A percentile compares a stretch with the other conserved stretches of the same genome.
These are phyloP conservation scores for Nectriaceae sp. DNA, from an alignment of 2,329 filamentous ascomycete genomes.

Conservation along the genomic window DNA sequence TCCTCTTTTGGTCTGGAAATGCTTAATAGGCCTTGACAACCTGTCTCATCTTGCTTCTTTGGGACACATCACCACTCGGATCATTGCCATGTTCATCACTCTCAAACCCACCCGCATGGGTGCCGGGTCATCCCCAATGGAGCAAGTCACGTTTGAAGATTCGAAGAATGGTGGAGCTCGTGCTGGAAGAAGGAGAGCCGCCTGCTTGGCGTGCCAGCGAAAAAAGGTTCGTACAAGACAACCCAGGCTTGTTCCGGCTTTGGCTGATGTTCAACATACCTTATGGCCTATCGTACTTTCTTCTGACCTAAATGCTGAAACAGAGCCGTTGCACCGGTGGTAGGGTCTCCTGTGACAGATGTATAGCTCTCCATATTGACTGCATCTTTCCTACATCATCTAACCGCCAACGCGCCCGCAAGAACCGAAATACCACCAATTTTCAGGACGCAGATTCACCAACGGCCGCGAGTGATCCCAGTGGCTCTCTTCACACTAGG, in stretches of 20 bases:
- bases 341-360: constrained; percentile 10
- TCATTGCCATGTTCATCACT: constrained; percentile 11
- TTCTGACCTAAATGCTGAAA: not conserved
- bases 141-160: constrained; percentile 8
- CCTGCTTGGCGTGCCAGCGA: constrained; percentile 8
- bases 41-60: not conserved
- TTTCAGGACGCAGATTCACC: not conserved
- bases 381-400: constrained; percentile 5
- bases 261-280: not conserved
- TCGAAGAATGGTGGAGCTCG: constrained; percentile 3
- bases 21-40: not conserved
- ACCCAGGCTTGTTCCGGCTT: no score
- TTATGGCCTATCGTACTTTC: not conserved
- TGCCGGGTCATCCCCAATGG: constrained; percentile 5
- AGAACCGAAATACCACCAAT: not conserved
- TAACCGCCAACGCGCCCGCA: not conserved
- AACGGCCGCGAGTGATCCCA: not conserved
- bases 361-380: constrained; percentile 2
- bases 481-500: not conserved
- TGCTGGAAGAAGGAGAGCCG: constrained; percentile 9
- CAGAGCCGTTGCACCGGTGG: constrained; percentile 13
- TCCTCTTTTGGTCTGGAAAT: not conserved
- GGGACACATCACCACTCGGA: not conserved
- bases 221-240: constrained; percentile 17
- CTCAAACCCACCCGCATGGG: constrained; percentile 9